phyloP scores from a whole-genome alignment of 2,329 filamentous ascomycete genomes.

The Sclerotiophoma versabilis region DNA sequence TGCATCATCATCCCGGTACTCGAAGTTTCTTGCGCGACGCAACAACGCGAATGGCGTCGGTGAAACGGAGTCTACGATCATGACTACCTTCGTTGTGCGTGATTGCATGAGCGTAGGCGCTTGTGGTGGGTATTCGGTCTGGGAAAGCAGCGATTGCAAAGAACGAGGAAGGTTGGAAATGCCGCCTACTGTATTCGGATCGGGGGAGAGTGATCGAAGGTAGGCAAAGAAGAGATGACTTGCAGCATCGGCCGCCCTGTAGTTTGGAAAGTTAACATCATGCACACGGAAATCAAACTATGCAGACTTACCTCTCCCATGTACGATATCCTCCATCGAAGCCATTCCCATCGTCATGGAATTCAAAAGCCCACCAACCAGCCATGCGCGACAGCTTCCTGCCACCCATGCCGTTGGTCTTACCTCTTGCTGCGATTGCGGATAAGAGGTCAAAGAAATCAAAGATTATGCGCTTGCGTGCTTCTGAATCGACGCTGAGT shows the following conservation, averaged over 20 bases:
- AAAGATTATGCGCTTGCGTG: slow-evolving; percentile 87
- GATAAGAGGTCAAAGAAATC: slow-evolving; percentile 95
- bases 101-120: slow-evolving; percentile 78
- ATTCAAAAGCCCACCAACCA: slow-evolving; percentile 98
- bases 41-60: slow-evolving; percentile 92
- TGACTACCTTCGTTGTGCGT: slow-evolving; percentile 85
- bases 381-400: slow-evolving; percentile 94
- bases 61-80: slow-evolving; percentile 95
- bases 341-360: slow-evolving; percentile 82
- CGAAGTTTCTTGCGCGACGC: slow-evolving; percentile 90
- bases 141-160: slow-evolving; percentile 85
- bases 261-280: slow-evolving; percentile 39
- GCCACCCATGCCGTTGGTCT: slow-evolving; percentile 90
- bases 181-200: slow-evolving; percentile 72
- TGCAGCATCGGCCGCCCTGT: slow-evolving; percentile 88
- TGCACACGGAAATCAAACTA: not conserved
- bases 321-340: slow-evolving; percentile 94
- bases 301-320: slow-evolving; percentile 73
- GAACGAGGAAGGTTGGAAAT: slow-evolving; percentile 90
- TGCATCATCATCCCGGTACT: slow-evolving; percentile 87
- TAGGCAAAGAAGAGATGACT: slow-evolving; percentile 99
- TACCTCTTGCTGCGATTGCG: slow-evolving; percentile 89
- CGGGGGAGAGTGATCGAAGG: slow-evolving; percentile 86
- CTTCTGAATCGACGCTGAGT: slow-evolving; percentile 85
- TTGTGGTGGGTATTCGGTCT: slow-evolving; percentile 92